These are phyloP conservation scores for Parsonsia alboflavescens DNA, from an alignment of 257 asterid species.

Conservation along the genomic window DNA sequence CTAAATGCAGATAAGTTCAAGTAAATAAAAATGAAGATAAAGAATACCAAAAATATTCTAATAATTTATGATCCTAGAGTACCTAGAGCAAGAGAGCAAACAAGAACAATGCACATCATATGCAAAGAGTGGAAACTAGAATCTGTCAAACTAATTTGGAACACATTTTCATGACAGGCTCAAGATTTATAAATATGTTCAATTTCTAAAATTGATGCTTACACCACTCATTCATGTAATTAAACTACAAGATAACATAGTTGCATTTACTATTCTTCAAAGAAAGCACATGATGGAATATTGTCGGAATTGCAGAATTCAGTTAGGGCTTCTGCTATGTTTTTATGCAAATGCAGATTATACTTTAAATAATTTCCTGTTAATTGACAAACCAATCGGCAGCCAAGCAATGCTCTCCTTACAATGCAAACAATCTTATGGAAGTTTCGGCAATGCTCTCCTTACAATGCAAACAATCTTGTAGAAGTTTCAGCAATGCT, in stretches of 20 bases:
- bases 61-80: not conserved
- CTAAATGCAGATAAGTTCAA: not conserved
- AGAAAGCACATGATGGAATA: not conserved
- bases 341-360: not conserved
- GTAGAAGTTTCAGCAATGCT: not conserved
- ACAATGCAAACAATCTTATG: too few relatives aligned
- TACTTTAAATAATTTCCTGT: not conserved
- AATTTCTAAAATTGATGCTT: not conserved
- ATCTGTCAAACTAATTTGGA: too few relatives aligned
- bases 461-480: too few relatives aligned
- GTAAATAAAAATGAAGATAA: not conserved
- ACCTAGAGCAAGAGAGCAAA: not conserved
- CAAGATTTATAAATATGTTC: not conserved
- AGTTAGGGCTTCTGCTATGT: not conserved
- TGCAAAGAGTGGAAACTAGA: not conserved
- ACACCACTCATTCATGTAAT: not conserved
- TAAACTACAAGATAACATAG: not conserved
- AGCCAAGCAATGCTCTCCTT: not conserved
- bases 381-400: not conserved
- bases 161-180: not conserved
- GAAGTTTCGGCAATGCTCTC: too few relatives aligned
- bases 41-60: not conserved
- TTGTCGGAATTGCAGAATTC: not conserved
- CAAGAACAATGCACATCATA: not conserved
- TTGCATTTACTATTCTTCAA: not conserved